Evolutionary conservation across 768 basidiomycete species (phyloP), one percentile per base, ranked within the genome.

Genomic region (Podaxis rugospora): DNA sequence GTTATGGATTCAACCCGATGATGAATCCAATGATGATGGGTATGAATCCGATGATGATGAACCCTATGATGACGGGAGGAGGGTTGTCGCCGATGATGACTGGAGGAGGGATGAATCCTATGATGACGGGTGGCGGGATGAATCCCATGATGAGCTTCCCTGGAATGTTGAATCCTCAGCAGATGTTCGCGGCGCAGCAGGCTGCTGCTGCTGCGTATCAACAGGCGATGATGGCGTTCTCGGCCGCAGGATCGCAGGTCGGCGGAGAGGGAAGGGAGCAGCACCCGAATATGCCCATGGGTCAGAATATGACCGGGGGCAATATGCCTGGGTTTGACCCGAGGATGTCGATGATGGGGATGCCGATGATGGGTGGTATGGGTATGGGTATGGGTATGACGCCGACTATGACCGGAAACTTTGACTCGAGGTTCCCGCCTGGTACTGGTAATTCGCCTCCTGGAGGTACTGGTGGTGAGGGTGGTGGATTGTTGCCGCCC

Each of bases 121-220:
- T 83, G 81, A 82, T 82, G 75, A 71, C 74, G 23, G 73, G 70
- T 32, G 70, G 70, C 39, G 71, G 70, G 25, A 71, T 76, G 69
- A 78, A 78, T 55, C 80, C 82, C 0, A 74, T 75, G 76, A 79
- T 80, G 76, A 79, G 77, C 55, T 80, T 85, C 75, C 79, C 83
- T 5, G 83, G 84, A 10, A 88, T 89, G 85, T 80, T 81, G 77
- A 85, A 86, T 67, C 89, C 88, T 27, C 90, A 91, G 62, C 90
- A 92, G 66, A 84, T 93, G 85, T 89, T 90, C 68, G 92, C 90
- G 4, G 92, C 93, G 14, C 59, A 61, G 39, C 90, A 91, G 63
- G 89, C 91, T 67, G 90, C 90, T 5, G 86, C 88, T 37, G 89
- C 92, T 66, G 92, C 93, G 0, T 94, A 93, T 73, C 92, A 93